Base-by-base conservation (phyloP, 805 yeast species). In the Kuraishia hungarica region DNA sequence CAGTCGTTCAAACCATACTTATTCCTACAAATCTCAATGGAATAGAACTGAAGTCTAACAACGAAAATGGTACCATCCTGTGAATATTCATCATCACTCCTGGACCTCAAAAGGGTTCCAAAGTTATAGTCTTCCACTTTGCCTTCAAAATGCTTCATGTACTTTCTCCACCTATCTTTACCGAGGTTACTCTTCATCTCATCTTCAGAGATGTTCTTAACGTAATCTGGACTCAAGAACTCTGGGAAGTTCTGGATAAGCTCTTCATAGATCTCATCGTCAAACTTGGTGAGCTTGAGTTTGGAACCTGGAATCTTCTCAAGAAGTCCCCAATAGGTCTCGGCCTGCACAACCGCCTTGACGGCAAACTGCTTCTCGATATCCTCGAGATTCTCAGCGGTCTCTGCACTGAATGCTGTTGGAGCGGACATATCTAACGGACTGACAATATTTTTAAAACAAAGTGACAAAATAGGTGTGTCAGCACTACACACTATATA, bases 281-380 rank as follows among this genome's bases (percentile, higher is more conserved):
- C 96, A 59, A 73, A 79, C 64, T 81, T 77, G 52, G 94, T 87
- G 58, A 88, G 75, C 67, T 83, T 87, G 59, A 93, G 77, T 61
- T 80, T 81, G 49, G 94, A 80, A n/a, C 96, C 97, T 58, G 86
- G 84, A 55, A 91, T 74, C 61, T 82, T 82, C 56, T 80, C 79
- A 55, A 94, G 72, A 56, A 94, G 71, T 51, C 78, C 77, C 97
- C 97, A 94, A 79, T 93, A 94, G 1, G 97, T 86, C 67, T 90
- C 96, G 56, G 96, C 94, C 70, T 94, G 98, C 71, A 82, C 84
- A 19, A 94, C 99, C 4, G 98, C 99, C 72, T 87, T 89, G 57
- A 94, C 99, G 48, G 99, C 98, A 67, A 94, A 94, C 75, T 94
- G 98, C 79, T 84, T 90, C 72, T 94, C 99, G 65, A 94, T 90